Evolutionary conservation across 2,329 filamentous ascomycete species (phyloP).

Genomic region (Phoma sp.): DNA sequence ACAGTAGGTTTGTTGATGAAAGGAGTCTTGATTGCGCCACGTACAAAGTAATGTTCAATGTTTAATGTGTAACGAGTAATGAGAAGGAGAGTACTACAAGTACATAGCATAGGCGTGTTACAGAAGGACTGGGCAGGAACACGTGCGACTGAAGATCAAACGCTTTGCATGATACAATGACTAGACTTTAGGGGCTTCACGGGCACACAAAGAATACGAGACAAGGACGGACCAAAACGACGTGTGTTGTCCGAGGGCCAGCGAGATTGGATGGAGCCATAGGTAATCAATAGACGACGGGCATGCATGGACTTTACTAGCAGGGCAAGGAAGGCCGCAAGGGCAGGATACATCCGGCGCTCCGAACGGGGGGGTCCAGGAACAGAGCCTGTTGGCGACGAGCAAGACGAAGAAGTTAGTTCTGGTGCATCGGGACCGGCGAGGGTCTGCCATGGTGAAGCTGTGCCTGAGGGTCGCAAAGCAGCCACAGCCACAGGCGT

Average conservation of each 20-base stretch:
- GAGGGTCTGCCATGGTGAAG: background rate
- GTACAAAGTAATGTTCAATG: too few relatives aligned
- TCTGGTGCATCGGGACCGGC: background rate
- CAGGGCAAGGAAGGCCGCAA: background rate
- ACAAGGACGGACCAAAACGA: conserved; percentile 9
- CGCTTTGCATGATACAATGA: background rate
- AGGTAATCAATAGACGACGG: conserved; percentile 1
- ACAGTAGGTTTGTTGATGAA: too few relatives aligned
- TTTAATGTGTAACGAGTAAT: background rate
- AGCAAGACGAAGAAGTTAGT: background rate
- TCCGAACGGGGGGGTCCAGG: conserved; percentile 15
- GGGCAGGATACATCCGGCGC: conserved; percentile 13
- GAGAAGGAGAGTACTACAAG: background rate
- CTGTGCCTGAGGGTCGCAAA: background rate
- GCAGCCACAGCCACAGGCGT: conserved; percentile 7
- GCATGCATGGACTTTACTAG: background rate
- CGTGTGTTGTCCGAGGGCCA: conserved; percentile 7
- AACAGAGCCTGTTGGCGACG: background rate
- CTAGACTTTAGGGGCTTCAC: background rate
- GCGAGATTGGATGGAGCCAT: conserved; percentile 15
- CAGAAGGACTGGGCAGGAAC: background rate
- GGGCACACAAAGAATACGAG: conserved; percentile 7
- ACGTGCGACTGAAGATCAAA: conserved; percentile 13
- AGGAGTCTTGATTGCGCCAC: too few relatives aligned
- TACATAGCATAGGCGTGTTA: background rate